These are phyloP conservation scores for Fusarium tuaranense DNA, from an alignment of 2,329 filamentous ascomycete species.

Conservation along the genomic window DNA sequence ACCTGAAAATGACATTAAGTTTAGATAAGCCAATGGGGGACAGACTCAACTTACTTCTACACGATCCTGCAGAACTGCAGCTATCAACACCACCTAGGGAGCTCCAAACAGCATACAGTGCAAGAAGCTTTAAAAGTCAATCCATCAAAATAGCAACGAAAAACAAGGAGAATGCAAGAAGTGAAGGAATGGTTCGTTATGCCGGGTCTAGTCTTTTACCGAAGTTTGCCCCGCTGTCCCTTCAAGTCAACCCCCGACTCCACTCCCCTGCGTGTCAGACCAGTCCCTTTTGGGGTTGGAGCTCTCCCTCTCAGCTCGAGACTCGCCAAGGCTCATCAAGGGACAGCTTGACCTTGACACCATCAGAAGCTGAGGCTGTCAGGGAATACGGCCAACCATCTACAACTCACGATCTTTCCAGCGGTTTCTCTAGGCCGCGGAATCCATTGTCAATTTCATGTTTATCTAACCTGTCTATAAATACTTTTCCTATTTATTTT, in stretches of 20 bases:
- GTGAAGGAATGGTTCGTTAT: slow-evolving; percentile 30
- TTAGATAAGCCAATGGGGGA: background rate
- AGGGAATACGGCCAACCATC: slow-evolving; percentile 24
- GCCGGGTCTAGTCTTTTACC: slow-evolving; percentile 36
- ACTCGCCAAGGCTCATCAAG: slow-evolving; percentile 25
- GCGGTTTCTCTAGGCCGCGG: slow-evolving; percentile 16
- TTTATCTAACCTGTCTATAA: slow-evolving; percentile 5
- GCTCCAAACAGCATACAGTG: slow-evolving; percentile 28
- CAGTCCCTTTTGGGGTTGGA: slow-evolving; percentile 41
- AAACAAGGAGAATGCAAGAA: slow-evolving; percentile 21
- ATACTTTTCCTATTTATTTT: slow-evolving; percentile 8
- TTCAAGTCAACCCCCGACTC: slow-evolving; percentile 6
- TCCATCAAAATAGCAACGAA: slow-evolving; percentile 7
- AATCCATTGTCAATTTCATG: slow-evolving; percentile 9
- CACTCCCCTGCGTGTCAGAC: slow-evolving; percentile 39
- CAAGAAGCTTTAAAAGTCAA: slow-evolving; percentile 21
- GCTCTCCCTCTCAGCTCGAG: slow-evolving; percentile 29
- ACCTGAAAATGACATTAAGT: background rate
- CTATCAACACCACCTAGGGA: background rate
- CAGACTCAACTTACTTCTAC: background rate
- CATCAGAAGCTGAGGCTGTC: slow-evolving; percentile 38
- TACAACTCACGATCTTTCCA: slow-evolving; percentile 11
- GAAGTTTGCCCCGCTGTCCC: slow-evolving; percentile 41
- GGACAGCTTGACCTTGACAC: slow-evolving; percentile 48
- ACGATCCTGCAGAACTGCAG: background rate